These are phyloP conservation scores for Triangularia setosa DNA, from an alignment of 2,329 filamentous ascomycete genomes.

Conservation along the genomic window DNA sequence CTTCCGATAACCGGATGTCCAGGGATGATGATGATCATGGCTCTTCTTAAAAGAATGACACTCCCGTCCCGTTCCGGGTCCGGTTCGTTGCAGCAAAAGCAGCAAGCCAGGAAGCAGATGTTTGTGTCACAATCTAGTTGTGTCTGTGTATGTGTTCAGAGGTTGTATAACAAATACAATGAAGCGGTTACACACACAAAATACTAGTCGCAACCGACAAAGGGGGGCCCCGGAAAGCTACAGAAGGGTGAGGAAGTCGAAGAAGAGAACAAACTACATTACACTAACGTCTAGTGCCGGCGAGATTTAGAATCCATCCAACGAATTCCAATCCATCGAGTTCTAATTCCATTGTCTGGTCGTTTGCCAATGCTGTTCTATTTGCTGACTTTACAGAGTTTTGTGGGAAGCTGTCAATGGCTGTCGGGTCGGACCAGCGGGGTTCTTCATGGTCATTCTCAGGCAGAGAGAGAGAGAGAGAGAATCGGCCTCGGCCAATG, in stretches of 20 bases:
- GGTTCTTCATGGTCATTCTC: neutral
- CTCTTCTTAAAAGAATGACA: neutral
- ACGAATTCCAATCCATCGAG: neutral
- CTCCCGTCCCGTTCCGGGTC: neutral
- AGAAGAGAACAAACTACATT: neutral
- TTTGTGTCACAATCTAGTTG: neutral
- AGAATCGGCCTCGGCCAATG: neutral
- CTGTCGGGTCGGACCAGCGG: neutral
- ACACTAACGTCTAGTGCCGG: neutral
- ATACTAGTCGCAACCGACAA: neutral
- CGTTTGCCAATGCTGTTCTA: neutral
- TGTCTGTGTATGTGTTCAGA: neutral
- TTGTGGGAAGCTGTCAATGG: neutral
- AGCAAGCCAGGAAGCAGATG: neutral
- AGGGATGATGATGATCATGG: neutral
- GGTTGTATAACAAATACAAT: slow-evolving; percentile 10
- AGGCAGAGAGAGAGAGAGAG: too few species aligned
- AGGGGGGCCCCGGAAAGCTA: neutral
- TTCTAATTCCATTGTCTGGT: neutral
- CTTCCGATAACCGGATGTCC: slow-evolving; percentile 7
- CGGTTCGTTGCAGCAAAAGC: neutral
- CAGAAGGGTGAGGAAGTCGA: neutral
- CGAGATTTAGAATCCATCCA: neutral
- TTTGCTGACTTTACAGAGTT: neutral
- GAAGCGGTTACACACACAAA: neutral